Base-by-base conservation (phyloP, 768 basidiomycete species). In the Rhizopogon salebrosus region DNA sequence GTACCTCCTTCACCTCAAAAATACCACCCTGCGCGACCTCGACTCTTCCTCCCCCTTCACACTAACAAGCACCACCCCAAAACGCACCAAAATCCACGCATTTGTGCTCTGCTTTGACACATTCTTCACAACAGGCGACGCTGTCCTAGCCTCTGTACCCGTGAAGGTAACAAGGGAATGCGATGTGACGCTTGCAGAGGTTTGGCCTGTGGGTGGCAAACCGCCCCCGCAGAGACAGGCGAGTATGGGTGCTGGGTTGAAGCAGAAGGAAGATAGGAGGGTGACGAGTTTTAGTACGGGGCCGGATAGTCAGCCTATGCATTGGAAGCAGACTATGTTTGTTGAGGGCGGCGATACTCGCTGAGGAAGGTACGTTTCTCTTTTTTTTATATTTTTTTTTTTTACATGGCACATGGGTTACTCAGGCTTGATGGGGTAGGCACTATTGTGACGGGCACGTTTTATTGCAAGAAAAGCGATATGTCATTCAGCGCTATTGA, bases 301-400 rank as follows among this genome's bases (percentile, higher is more conserved):
- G n/a, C n/a, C n/a, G n/a, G n/a, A n/a, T n/a, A n/a, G n/a, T n/a
- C n/a, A n/a, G n/a, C n/a, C n/a, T n/a, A 98, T 94, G 24, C 95
- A 99, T 66, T 98, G 95, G 95, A 94, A 93, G 65, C 95, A 99
- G 65, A 93, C 95, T 0, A 60, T 92, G 2, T 97, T 69, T 98
- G 59, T 75, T 99, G 53, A 75, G 80, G 41, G 83, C 92, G 51
- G 88, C 91, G 0, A 80, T 98, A 49, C 63, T 68, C 18, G 83
- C 89, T 1, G 76, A 79, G n/a, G n/a, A n/a, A n/a, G n/a, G n/a
- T n/a, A n/a, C n/a, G n/a, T n/a, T n/a, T n/a, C n/a, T n/a, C n/a
- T 16, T 80, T 69, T 3, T 2, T 16, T 45, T 16, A 11, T 35
- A 16, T 31, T 16, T 29, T 20, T 8, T 46, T n/a, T n/a, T n/a